A percentile compares a stretch with the other conserved stretches of the same genome.
phyloP scores from a whole-genome alignment of 2,329 filamentous ascomycete species.

The Fusarium fracticaudum region DNA sequence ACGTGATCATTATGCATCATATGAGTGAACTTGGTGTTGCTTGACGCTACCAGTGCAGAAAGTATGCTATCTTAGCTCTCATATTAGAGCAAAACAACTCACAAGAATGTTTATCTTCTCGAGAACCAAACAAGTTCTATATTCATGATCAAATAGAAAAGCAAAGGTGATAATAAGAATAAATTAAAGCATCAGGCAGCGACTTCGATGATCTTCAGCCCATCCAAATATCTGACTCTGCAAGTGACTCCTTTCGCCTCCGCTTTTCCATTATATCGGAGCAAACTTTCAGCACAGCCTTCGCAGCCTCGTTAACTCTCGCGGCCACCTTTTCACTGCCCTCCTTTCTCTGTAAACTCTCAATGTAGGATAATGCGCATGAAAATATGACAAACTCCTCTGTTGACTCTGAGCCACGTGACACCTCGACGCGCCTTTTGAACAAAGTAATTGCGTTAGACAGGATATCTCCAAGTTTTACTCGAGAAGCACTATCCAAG shows the following conservation, averaged over 20 bases:
- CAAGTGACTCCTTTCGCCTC: background rate
- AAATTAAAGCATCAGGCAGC: rapidly evolving
- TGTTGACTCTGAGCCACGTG: background rate
- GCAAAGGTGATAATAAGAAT: rapidly evolving
- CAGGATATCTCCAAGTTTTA: background rate
- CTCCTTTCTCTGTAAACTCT: background rate
- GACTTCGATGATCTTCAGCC: background rate
- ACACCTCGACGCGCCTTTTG: background rate
- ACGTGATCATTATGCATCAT: too few relatives aligned
- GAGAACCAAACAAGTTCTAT: background rate
- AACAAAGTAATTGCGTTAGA: background rate
- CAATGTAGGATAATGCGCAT: background rate
- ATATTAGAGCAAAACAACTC: background rate
- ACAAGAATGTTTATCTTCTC: background rate
- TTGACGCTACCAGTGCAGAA: background rate
- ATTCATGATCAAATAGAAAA: background rate
- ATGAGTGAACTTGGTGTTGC: too few relatives aligned
- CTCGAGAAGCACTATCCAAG: background rate
- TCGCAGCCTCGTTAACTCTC: background rate
- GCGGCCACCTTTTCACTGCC: rapidly evolving
- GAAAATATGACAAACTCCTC: background rate
- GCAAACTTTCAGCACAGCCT: background rate
- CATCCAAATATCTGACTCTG: background rate
- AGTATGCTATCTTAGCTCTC: background rate
- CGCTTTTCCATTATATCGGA: background rate